Base-by-base conservation (phyloP, 2,329 filamentous ascomycete genomes). In the Talaromyces sp. region DNA sequence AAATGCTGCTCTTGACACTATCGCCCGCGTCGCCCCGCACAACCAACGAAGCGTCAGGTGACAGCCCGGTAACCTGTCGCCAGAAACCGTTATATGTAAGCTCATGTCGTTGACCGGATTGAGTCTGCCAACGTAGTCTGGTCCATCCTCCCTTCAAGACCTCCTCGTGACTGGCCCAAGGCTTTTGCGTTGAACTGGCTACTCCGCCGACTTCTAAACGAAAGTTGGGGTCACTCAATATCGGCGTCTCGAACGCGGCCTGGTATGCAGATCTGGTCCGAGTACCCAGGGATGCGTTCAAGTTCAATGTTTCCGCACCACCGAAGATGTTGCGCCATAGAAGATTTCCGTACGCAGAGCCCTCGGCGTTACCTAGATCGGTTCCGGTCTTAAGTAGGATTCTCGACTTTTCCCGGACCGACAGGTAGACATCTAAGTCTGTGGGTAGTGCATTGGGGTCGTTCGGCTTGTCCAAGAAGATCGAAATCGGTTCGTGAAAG, bases 131-230 rank as follows among this genome's bases (percentile, higher is more conserved):
- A 45, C 88, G 87, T 47, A 97, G 82, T 69, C 91, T 93, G 13
- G 90, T 81, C 71, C 87, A 89, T 22, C 86, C 92, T 16, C 93
- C 93, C 73, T 89, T 91, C 22, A 96, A 80, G 3, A 89, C 88
- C 78, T 99, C 94, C 72, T 98, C 94, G 74, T 99, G 94, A 68
- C 91, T 95, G 24, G 95, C 93, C 91, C 92, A 98, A 13, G 88
- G 86, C 79, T 98, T 97, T 67, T 94, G 86, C 0, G 92, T 96
- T 52, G 92, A 89, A 67, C 91, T 96, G 10, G 90, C 88, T 52
- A 97, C 82, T 1, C 86, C 93, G 69, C 96, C 93, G 66, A 96
- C 72, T 70, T 94, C 89, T 67, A 93, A 82, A 67, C 90, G 86
- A 71, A 92, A 81, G 74, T 97, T 89, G 0, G 95, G 93, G 75